Evolutionary conservation across 2,329 filamentous ascomycete genomes (phyloP).

Genomic region (Diaporthe caulivora): DNA sequence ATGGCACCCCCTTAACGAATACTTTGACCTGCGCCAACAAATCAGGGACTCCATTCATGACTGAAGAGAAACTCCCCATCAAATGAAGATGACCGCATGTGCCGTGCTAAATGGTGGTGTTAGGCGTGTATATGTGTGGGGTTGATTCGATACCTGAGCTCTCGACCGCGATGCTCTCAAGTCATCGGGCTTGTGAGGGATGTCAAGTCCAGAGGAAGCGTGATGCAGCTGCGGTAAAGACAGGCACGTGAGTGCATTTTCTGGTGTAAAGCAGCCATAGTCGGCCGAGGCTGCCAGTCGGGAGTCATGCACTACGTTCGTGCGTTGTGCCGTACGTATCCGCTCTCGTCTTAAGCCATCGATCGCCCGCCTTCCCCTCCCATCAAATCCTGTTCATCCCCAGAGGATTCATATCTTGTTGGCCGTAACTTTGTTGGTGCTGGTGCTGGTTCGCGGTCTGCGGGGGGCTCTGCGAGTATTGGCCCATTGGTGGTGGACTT

Average conservation of each 20-base stretch:
- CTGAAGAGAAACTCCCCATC: not conserved
- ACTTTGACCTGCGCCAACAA: not conserved
- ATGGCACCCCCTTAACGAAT: no score
- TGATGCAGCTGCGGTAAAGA: conserved; percentile 11
- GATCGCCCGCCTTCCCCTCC: not conserved
- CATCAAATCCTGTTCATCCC: conserved; percentile 68
- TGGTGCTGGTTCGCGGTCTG: conserved; percentile 42
- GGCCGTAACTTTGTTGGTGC: conserved; percentile 38
- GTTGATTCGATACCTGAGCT: not conserved
- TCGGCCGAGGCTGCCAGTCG: not conserved
- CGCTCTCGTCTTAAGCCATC: conserved; percentile 29
- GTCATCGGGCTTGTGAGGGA: not conserved
- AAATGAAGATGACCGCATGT: not conserved
- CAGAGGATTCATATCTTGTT: conserved; percentile 63
- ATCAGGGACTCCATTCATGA: not conserved
- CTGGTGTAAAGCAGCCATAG: not conserved
- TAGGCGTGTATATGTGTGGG: not conserved
- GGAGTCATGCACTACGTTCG: conserved; percentile 10
- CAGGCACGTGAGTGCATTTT: conserved; percentile 33
- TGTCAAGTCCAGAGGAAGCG: not conserved
- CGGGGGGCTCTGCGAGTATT: conserved; percentile 38
- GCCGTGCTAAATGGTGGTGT: not conserved
- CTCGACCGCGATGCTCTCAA: not conserved
- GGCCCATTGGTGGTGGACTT: conserved; percentile 30
- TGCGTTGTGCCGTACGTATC: conserved; percentile 27